Evolutionary conservation across 148 eudicot species (phyloP).

Genomic region (Silene conica): DNA sequence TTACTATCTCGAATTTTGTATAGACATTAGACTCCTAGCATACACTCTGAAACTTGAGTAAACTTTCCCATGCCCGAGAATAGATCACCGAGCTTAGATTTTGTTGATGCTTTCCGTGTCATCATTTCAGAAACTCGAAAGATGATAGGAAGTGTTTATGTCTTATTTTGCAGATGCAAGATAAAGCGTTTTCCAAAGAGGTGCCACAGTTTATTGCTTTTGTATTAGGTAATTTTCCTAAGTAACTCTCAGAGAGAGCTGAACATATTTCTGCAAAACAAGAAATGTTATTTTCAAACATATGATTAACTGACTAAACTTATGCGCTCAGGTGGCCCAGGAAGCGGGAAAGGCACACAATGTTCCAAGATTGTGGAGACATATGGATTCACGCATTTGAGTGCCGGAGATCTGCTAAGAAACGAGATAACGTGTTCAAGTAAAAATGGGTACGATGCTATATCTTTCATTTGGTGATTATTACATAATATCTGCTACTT

Average conservation of each 20-base stretch:
- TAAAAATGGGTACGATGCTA: slow-evolving; percentile 51
- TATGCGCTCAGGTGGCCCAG: slow-evolving; percentile 78
- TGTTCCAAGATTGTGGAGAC: slow-evolving; percentile 70
- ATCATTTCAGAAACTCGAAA: neutral
- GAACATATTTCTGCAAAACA: neutral
- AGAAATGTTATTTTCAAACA: neutral
- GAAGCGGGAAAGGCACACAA: slow-evolving; percentile 97
- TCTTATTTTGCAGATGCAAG: slow-evolving; percentile 40
- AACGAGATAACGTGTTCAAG: slow-evolving; percentile 62
- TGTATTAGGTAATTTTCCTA: slow-evolving; percentile 59
- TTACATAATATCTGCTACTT: slow-evolving; percentile 13
- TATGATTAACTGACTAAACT: slow-evolving; percentile 6
- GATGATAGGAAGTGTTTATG: neutral
- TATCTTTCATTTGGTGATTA: slow-evolving; percentile 18
- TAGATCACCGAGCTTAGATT: neutral
- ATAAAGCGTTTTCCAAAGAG: slow-evolving; percentile 29
- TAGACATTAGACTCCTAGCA: neutral
- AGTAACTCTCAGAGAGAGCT: neutral
- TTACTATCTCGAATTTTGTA: neutral
- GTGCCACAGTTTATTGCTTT: slow-evolving; percentile 62
- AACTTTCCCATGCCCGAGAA: neutral
- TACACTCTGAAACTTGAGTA: neutral
- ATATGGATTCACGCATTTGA: slow-evolving; percentile 82
- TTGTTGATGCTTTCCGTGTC: neutral
- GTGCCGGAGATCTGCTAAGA: slow-evolving; percentile 91